Evolutionary conservation across 108 stramenopile genomes (phyloP).

Genomic region (Aurantiochytrium sp.): DNA sequence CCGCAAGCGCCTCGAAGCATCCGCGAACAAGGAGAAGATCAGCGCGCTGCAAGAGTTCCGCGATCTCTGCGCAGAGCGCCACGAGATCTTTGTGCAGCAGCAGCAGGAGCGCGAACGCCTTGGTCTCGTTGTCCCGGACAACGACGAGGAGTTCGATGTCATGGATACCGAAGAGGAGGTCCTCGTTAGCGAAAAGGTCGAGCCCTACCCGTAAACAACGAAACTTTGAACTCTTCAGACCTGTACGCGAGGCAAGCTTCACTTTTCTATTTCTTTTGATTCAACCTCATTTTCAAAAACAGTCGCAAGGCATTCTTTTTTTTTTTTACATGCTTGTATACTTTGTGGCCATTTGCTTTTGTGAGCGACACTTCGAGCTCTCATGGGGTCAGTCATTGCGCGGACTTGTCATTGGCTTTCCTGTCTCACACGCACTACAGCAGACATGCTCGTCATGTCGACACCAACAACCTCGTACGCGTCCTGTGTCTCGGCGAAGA

Average conservation of each 20-base stretch:
- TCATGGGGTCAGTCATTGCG: too few relatives aligned
- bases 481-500: neutral
- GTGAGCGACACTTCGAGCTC: too few relatives aligned
- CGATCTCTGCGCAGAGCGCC: neutral
- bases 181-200: neutral
- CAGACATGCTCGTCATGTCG: neutral
- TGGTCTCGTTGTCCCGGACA: neutral
- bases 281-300: neutral
- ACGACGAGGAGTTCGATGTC: neutral
- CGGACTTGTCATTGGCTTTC: too few relatives aligned
- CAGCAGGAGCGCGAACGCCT: neutral
- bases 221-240: neutral
- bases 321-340: too few relatives aligned
- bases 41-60: neutral
- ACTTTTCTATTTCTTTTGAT: neutral
- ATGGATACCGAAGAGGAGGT: neutral
- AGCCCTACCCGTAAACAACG: neutral
- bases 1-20: slow-evolving; percentile 1
- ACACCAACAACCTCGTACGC: neutral
- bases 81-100: neutral
- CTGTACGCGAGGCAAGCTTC: neutral
- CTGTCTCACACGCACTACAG: neutral
- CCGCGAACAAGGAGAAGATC: slow-evolving; percentile 12
- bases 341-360: too few relatives aligned
- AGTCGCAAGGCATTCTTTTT: neutral